Evolutionary conservation across 1,284 basidiomycete species (phyloP), one percentile per base, ranked within the genome.

Genomic region (Tranzscheliella williamsii): DNA sequence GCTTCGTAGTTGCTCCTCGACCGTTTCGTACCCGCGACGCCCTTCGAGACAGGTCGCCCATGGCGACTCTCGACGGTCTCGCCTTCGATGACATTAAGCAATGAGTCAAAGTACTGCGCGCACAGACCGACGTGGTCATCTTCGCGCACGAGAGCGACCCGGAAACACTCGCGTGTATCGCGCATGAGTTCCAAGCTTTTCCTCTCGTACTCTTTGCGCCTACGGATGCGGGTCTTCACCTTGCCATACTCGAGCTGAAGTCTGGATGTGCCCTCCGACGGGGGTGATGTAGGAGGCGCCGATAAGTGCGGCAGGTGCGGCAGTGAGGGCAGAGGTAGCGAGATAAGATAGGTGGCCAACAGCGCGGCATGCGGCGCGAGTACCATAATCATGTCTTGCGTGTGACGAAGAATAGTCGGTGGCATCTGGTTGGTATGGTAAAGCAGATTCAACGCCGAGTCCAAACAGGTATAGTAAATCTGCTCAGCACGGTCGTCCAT

Each of bases 351-450:
- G n/a, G 60, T 58, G 4, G 53, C 60, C 1, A 67, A 47, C 20
- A 67, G 38, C 7, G 64, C 60, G 12, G 64, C 64, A 40, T 67
- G 64, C 12, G 60, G 53, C 4, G 58, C 50, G 30, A 67, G 56
- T 3, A 67, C 54, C 50, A 67, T 55, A 42, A 63, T 45, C 55
- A 62, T 56, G 32, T 67, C 64, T 38, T 63, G 64, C 15, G 60
- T 55, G 40, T 67, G 64, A 4, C 55, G 48, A 1, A 67, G 46
- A 17, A 60, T 40, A 4, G 49, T 42, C 1, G 43, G 27, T 0
- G 60, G 50, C 50, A 67, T 53, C 23, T 54, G 46, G 16, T 48
- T 49, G 15, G 60, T 55, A 17, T 60, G 51, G 2, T 42, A 42
- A n/a, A 67, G 42, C 4, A 67, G 38, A 38, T 56, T 49, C 24